Evolutionary conservation across 2,329 filamentous ascomycete species (phyloP).

Genomic region (Ophiobolus disseminans): DNA sequence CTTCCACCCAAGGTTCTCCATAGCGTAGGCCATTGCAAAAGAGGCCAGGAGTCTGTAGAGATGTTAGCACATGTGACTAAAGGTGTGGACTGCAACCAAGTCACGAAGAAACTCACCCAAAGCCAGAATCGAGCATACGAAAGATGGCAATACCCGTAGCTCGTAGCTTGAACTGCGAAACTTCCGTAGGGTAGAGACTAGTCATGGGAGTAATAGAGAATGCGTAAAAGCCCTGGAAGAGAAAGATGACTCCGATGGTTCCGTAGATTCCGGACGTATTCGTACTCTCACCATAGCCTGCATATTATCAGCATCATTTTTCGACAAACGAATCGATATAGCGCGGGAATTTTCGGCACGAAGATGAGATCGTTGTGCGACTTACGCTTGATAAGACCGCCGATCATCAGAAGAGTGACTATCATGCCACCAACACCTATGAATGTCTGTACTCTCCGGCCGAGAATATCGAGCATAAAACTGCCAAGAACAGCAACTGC

Average conservation of each 20-base stretch:
- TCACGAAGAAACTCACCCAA: not conserved
- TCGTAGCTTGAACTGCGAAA: not conserved
- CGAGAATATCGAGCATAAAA: conserved; percentile 42
- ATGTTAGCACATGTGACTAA: not conserved
- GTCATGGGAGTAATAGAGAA: conserved; percentile 10
- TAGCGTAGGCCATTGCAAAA: conserved; percentile 1
- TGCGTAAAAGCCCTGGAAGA: conserved; percentile 9
- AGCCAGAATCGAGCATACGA: conserved; percentile 2
- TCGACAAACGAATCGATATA: too few species aligned
- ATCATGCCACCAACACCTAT: not conserved
- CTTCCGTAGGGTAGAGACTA: conserved; percentile 9
- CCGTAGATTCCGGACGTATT: conserved; percentile 50
- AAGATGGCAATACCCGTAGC: conserved; percentile 5
- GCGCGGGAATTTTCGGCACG: too few species aligned
- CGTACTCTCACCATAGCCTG: conserved; percentile 40
- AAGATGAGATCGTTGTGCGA: too few species aligned
- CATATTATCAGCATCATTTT: not conserved
- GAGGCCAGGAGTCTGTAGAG: not conserved
- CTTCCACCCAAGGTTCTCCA: conserved; percentile 5
- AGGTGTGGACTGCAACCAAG: not conserved
- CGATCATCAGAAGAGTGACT: conserved; percentile 14
- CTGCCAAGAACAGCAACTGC: conserved; percentile 35
- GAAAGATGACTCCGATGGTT: conserved; percentile 8
- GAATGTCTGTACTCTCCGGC: conserved; percentile 25
- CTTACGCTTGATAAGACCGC: conserved; percentile 11